A percentile compares a stretch with the other conserved stretches of the same genome.
Evolutionary conservation across 2,329 filamentous ascomycete genomes (phyloP).

Genomic region (Neonectria hederae): DNA sequence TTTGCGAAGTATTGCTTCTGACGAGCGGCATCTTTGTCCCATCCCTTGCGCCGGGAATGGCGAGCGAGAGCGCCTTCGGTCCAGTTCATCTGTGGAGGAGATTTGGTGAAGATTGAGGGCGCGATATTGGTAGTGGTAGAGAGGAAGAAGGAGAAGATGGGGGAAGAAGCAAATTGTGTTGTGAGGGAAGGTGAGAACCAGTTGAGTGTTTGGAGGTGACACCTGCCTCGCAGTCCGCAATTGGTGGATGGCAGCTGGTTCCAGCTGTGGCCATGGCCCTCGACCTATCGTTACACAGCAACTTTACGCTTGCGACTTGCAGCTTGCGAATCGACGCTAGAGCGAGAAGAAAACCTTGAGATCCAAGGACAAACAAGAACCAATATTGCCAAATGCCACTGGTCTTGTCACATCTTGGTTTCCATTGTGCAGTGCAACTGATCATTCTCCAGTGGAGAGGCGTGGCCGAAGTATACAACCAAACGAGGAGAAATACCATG

Average conservation of each 20-base stretch:
- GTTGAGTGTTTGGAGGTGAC: neutral
- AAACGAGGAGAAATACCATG: neutral
- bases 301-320: neutral
- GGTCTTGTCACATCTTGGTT: neutral
- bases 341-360: neutral
- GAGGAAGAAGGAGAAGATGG: neutral
- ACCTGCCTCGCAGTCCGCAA: neutral
- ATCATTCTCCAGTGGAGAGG: neutral
- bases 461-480: neutral
- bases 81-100: constrained; percentile 52
- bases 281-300: neutral
- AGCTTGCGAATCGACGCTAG: neutral
- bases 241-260: neutral
- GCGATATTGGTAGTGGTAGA: neutral
- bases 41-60: constrained; percentile 47
- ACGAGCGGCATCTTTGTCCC: constrained; percentile 45
- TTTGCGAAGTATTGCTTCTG: constrained; percentile 53
- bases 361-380: neutral
- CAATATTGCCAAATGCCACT: neutral
- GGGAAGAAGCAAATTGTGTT: neutral
- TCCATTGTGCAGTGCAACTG: neutral
- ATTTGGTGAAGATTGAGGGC: neutral
- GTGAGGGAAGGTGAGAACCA: neutral
- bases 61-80: constrained; percentile 51
- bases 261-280: neutral